A percentile compares a stretch with the other conserved stretches of the same genome.
Conservation (phyloP, 2,329 filamentous ascomycete species). For the Capronia coronata region DNA sequence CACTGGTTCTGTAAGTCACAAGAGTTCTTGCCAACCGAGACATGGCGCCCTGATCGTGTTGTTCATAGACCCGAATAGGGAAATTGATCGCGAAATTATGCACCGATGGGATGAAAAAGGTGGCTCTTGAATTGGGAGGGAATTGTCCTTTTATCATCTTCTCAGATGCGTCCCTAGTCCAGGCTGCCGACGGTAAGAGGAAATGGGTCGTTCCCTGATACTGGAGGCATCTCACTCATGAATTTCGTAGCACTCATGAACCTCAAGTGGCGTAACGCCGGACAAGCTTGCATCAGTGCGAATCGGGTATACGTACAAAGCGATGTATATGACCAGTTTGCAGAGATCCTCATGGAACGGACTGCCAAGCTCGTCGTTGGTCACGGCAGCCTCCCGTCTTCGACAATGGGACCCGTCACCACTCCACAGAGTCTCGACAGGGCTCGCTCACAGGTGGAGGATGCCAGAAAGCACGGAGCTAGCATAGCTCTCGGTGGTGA, state of each 20-base stretch:
- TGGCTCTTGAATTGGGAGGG: slow-evolving; percentile 41
- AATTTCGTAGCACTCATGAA: background rate
- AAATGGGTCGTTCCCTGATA: background rate
- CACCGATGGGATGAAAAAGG: slow-evolving; percentile 36
- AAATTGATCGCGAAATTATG: slow-evolving; percentile 33
- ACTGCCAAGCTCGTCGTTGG: background rate
- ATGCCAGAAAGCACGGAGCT: background rate
- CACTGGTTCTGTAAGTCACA: slow-evolving; percentile 27
- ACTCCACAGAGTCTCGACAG: background rate
- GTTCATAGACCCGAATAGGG: slow-evolving; percentile 42
- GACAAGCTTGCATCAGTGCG: background rate
- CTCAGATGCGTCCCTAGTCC: slow-evolving; percentile 36
- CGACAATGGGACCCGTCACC: too few species aligned
- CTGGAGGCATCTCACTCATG: background rate
- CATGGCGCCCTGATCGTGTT: too few species aligned
- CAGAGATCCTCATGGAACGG: background rate
- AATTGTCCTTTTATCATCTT: slow-evolving; percentile 40
- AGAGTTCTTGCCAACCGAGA: too few species aligned
- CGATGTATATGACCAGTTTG: background rate
- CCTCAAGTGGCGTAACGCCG: background rate
- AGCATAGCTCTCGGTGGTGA: background rate
- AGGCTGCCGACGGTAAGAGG: slow-evolving; percentile 23
- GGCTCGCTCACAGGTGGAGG: background rate
- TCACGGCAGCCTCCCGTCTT: too few species aligned
- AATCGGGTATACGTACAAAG: background rate